Evolutionary conservation across 345 rosid species (phyloP), one percentile per base, ranked within the genome.

Genomic region (Lepidium didymum): DNA sequence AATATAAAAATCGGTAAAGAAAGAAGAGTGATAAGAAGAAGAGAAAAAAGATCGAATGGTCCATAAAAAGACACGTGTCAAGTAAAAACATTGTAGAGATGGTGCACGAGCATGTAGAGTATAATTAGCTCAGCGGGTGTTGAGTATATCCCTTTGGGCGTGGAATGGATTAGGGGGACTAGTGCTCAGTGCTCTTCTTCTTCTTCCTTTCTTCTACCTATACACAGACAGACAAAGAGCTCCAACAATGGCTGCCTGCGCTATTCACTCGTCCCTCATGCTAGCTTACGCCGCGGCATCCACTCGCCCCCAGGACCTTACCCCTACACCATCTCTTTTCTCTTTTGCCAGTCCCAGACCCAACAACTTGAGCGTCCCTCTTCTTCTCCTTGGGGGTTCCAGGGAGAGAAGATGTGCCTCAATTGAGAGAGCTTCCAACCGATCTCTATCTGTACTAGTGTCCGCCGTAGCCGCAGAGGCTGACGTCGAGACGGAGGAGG

Each of bases 241-340:
- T 36, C 34, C 60, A 45, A 57, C 78, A 72, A 89, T 90, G 98
- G 85, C 92, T 65, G 40, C 86, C 35, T 81, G 84, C 54, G 53
- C 72, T 9, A 41, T 85, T 2, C 55, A 86, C 18, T 81, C 90
- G 11, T 81, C 89, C 35, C 79, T 82, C 12, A 81, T 80, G 85
- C 74, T 84, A 65, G 62, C 88, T 1, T 72, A 83, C 74, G 77
- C 85, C 37, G 69, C 83, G 66, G 73, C 90, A 31, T 36, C 89
- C 4, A 66, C 67, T 52, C 84, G 76, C 69, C 49, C 78, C 10
- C 91, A 75, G 64, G 95, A 87, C 76, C 78, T 80, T 36, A 38
- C 73, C 23, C 76, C 84, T 57, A 27, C 47, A 19, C 80, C 57
- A 78, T 82, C 56, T 78, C 88, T 49, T 40, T 74, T 52, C 80